Base-by-base conservation (phyloP, 768 basidiomycete genomes). In the Mycena latifolia region DNA sequence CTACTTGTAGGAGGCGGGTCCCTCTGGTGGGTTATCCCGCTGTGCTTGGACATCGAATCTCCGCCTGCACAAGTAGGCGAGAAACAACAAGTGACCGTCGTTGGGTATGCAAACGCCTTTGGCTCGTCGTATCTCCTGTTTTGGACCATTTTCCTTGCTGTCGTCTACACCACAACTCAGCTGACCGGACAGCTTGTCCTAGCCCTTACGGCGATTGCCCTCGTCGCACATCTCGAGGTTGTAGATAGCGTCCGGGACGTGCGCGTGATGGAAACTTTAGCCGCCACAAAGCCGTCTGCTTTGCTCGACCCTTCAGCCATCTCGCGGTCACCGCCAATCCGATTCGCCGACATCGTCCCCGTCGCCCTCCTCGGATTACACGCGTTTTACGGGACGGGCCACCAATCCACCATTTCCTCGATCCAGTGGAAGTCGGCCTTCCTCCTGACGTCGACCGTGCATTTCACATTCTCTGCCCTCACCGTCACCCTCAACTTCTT, bases 361-460 rank as follows among this genome's bases (percentile, higher is more conserved):
- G 76, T 98, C 17, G 91, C 91, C 0, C 84, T 98, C 10, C 82
- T 98, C 14, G 92, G 90, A 0, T 77, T 92, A 41, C 86, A 94
- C 53, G 77, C 86, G 10, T 99, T 96, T 84, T 93, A 92, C 75
- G 82, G 87, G 0, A 98, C 96, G 0, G 97, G 98, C 2, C 98
- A 99, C 73, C 96, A 99, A 77, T 86, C 95, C 1, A 91, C 91
- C 4, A 83, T 99, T 41, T 86, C 94, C 1, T 92, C 94, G 3
- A 87, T 99, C 46, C 97, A 99, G 71, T 99, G 97, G 98, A 98
- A 98, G 76, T 80, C 91, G 1, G 96, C 93, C 9, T 99, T 99
- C 77, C 76, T 98, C 29, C 84, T 99, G 60, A 87, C 89, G 2
- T 80, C 87, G 4, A 88, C 84, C 0, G 81, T 95, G 47, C 81